Percentiles rank a stretch among this genome's conserved stretches.
phyloP scores from a whole-genome alignment of 2,329 filamentous ascomycete genomes.

The Colletotrichum camelliae region DNA sequence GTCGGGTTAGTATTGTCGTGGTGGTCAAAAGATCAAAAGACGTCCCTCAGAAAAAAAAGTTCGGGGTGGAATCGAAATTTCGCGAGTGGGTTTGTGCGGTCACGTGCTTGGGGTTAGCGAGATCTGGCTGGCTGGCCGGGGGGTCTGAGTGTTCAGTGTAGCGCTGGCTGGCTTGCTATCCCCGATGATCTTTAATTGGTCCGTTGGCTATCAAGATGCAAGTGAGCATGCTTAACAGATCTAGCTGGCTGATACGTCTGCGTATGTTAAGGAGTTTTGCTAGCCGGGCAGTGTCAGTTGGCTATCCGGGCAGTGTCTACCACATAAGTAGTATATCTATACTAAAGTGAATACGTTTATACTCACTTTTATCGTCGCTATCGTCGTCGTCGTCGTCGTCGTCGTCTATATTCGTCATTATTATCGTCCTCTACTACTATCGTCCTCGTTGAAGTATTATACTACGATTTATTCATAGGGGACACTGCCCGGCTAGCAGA shows the following conservation, averaged over 20 bases:
- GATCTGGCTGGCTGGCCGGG: neutral
- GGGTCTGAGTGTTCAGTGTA: neutral
- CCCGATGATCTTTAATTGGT: neutral
- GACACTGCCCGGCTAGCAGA: too few species aligned
- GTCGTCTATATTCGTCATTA: too few species aligned
- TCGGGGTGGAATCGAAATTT: constrained; percentile 4
- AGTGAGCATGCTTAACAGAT: neutral
- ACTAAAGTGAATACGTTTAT: too few species aligned
- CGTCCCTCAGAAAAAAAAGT: neutral
- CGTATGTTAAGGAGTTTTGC: neutral
- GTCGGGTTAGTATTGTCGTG: constrained; percentile 29
- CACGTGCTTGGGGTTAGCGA: constrained; percentile 29
- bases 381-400: too few species aligned
- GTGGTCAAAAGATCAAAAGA: constrained; percentile 28
- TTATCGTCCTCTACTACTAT: too few species aligned
- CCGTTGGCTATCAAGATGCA: neutral
- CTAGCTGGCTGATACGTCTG: too few species aligned
- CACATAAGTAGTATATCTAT: too few species aligned
- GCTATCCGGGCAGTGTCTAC: too few species aligned
- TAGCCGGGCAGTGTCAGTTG: too few species aligned
- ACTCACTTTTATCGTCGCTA: too few species aligned
- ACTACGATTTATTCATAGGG: too few species aligned
- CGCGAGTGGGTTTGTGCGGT: constrained; percentile 26
- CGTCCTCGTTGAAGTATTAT: too few species aligned
- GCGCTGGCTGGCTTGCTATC: neutral